Evolutionary conservation across 192 early-diverging fungal species (phyloP).

Genomic region (Coemansia brasiliensis): DNA sequence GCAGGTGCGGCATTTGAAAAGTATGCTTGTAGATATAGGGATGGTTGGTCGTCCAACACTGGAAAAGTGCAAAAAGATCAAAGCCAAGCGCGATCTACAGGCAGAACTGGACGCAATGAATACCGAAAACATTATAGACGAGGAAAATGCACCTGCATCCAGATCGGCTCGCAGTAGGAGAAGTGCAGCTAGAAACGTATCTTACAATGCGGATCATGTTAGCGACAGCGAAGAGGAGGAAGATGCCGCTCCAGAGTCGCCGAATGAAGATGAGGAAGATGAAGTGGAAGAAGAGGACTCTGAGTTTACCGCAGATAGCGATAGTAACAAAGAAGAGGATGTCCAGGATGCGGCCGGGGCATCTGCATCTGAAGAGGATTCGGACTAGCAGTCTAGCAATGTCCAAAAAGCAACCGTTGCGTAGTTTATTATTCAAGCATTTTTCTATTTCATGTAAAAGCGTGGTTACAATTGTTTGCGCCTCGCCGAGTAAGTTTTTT

Average conservation of each 20-base stretch:
- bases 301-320: conserved; percentile 13
- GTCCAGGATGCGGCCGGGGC: conserved; percentile 15
- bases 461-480: too few relatives aligned
- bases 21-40: conserved; percentile 49
- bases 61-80: conserved; percentile 60
- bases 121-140: conserved; percentile 28
- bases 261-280: conserved; percentile 1
- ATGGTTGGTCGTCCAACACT: conserved; percentile 58
- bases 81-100: conserved; percentile 57
- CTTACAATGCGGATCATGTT: conserved; percentile 26
- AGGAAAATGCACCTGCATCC: neutral
- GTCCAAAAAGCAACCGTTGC: neutral
- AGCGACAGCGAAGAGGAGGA: conserved; percentile 37
- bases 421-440: too few relatives aligned
- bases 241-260: neutral
- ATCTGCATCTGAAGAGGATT: conserved; percentile 7
- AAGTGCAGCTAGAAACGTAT: conserved; percentile 13
- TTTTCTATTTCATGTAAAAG: too few relatives aligned
- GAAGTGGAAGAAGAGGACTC: conserved; percentile 3
- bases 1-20: conserved; percentile 54
- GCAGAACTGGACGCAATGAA: conserved; percentile 56
- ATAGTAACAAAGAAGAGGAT: conserved; percentile 18
- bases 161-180: conserved; percentile 23
- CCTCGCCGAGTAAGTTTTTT: too few relatives aligned
- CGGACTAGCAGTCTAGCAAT: neutral